phyloP scores from a whole-genome alignment of 2,329 filamentous ascomycete genomes.

The Cryphonectria nitschkei region DNA sequence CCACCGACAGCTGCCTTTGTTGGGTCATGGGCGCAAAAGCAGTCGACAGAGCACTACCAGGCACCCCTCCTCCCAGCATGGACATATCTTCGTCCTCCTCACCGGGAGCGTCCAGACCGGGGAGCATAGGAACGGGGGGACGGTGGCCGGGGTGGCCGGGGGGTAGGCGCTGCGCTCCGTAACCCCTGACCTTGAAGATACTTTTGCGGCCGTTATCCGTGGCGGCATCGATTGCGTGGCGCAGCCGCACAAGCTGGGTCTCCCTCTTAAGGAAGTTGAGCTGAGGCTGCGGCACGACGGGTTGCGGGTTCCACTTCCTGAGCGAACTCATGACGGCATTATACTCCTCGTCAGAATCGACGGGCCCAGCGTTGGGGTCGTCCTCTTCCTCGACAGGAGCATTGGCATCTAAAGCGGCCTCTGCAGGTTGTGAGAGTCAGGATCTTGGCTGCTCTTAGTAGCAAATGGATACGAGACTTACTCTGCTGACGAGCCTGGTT shows the following conservation, averaged over 20 bases:
- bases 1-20: constrained; percentile 26
- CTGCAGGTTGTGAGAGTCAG: constrained; percentile 48
- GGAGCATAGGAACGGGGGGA: constrained; percentile 27
- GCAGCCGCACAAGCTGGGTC: constrained; percentile 65
- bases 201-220: constrained; percentile 68
- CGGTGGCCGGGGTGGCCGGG: constrained; percentile 49
- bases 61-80: constrained; percentile 19
- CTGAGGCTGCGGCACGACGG: constrained; percentile 69
- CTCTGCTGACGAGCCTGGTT: constrained; percentile 98
- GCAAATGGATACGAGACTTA: constrained; percentile 55
- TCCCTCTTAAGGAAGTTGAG: constrained; percentile 65
- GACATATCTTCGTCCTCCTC: constrained; percentile 57
- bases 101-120: constrained; percentile 56
- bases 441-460: background rate
- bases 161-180: constrained; percentile 58
- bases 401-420: constrained; percentile 93
- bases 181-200: constrained; percentile 64
- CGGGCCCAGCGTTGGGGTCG: constrained; percentile 75
- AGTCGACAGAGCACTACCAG: constrained; percentile 21
- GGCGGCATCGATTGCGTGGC: constrained; percentile 68
- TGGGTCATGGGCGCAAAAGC: constrained; percentile 26
- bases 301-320: constrained; percentile 75
- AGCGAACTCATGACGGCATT: constrained; percentile 84
- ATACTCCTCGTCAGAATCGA: constrained; percentile 95
- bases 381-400: constrained; percentile 86